Percentiles rank a stretch among this genome's conserved stretches.
Conservation (phyloP, 1,284 basidiomycete genomes). For the Leccinum pachyderme region DNA sequence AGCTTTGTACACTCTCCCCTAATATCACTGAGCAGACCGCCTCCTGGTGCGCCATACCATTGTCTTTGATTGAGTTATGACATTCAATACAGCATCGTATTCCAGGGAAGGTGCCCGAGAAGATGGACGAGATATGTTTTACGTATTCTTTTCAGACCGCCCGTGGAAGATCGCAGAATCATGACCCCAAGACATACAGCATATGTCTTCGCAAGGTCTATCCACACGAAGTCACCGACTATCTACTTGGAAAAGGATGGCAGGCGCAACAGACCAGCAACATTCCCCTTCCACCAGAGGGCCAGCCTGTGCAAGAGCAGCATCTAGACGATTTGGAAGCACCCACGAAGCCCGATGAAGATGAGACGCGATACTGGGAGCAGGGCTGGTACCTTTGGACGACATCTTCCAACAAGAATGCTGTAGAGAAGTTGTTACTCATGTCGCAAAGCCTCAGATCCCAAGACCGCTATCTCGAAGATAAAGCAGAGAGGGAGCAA, state of each 20-base stretch:
- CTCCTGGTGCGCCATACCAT: constrained; percentile 18
- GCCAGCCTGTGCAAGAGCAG: constrained; percentile 41
- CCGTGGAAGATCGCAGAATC: constrained; percentile 51
- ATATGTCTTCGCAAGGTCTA: constrained; percentile 73
- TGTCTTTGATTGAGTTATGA: not conserved
- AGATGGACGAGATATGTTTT: constrained; percentile 70
- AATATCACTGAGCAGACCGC: constrained; percentile 28
- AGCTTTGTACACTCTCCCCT: constrained; percentile 26
- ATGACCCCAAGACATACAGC: constrained; percentile 61
- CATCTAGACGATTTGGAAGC: constrained; percentile 37
- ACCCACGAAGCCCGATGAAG: constrained; percentile 26
- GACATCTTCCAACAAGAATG: constrained; percentile 49
- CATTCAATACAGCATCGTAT: constrained; percentile 3
- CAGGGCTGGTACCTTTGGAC: constrained; percentile 76
- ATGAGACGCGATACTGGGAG: constrained; percentile 58
- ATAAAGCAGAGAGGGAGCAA: constrained; percentile 19
- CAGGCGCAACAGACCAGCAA: constrained; percentile 16
- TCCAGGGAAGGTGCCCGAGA: constrained; percentile 53
- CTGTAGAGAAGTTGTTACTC: constrained; percentile 53
- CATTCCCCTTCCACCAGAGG: constrained; percentile 61
- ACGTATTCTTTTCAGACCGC: constrained; percentile 69
- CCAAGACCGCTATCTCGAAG: constrained; percentile 40
- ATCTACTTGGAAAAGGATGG: constrained; percentile 38
- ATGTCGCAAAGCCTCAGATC: constrained; percentile 57
- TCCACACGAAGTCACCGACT: constrained; percentile 64